phyloP scores from a whole-genome alignment of 495 filamentous ascomycete species.

The Glutinoglossum americanum region DNA sequence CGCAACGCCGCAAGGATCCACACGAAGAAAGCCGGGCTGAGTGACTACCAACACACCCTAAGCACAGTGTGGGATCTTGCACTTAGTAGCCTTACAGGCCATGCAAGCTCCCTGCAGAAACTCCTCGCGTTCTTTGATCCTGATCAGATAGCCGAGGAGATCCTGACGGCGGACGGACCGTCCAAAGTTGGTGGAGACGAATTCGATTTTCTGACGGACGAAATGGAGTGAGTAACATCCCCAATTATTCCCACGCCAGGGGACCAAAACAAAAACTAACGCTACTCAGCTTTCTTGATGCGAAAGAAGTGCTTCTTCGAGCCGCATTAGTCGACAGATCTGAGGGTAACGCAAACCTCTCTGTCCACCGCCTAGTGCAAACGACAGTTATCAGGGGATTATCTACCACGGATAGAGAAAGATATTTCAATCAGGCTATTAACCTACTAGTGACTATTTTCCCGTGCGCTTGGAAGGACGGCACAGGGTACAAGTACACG shows the following conservation, averaged over 20 bases:
- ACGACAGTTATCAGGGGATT: background rate
- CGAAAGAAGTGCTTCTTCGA: background rate
- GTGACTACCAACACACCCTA: background rate
- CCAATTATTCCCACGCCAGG: background rate
- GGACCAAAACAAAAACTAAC: background rate
- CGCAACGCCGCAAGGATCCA: conserved; percentile 13
- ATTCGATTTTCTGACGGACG: background rate
- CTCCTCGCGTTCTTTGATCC: conserved; percentile 14
- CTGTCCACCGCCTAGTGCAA: background rate
- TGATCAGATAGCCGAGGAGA: conserved; percentile 11
- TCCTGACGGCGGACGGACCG: conserved; percentile 5
- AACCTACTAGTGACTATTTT: background rate
- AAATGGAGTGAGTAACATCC: background rate
- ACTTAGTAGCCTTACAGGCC: conserved; percentile 2
- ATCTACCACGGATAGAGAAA: background rate
- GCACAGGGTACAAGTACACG: background rate
- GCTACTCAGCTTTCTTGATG: background rate
- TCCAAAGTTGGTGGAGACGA: background rate
- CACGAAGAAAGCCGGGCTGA: conserved; percentile 7
- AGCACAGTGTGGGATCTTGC: background rate
- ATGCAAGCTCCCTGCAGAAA: conserved; percentile 6
- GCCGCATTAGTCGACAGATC: background rate
- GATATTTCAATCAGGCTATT: background rate
- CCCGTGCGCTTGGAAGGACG: background rate
- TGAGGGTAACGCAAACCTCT: background rate